Conservation (phyloP, 805 yeast species). For the Starmerella gropengiesseri region DNA sequence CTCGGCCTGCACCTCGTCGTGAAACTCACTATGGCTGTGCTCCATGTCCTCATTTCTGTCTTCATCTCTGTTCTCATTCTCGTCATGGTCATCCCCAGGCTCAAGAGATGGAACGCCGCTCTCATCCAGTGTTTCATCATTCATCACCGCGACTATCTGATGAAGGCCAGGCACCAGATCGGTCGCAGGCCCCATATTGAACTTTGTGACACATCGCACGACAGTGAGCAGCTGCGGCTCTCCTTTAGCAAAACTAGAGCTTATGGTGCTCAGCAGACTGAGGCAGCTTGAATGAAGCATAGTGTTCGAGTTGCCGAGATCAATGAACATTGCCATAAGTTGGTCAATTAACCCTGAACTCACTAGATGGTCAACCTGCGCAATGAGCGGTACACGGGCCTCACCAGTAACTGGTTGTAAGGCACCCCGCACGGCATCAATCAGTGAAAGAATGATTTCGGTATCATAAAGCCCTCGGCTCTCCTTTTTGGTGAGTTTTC, state of each 20-base stretch:
- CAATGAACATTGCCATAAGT: constrained; percentile 34
- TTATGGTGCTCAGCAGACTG: constrained; percentile 36
- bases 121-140: no score
- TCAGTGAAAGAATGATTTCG: background rate
- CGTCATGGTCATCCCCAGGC: no score
- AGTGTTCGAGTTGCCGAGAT: constrained; percentile 46
- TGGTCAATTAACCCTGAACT: constrained; percentile 40
- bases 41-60: no score
- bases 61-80: no score
- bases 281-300: constrained; percentile 65
- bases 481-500: background rate
- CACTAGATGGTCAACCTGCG: constrained; percentile 36
- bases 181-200: no score
- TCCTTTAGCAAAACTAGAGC: constrained; percentile 1
- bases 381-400: background rate
- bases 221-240: constrained; percentile 1
- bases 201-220: background rate
- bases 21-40: no score
- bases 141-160: no score
- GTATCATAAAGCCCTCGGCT: background rate
- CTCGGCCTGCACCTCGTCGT: no score
- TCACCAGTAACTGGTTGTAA: background rate
- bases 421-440: constrained; percentile 10
- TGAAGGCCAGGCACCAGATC: no score
- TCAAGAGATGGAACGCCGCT: no score